Conservation (phyloP, 2,329 filamentous ascomycete genomes). For the Fusarium buxicola region DNA sequence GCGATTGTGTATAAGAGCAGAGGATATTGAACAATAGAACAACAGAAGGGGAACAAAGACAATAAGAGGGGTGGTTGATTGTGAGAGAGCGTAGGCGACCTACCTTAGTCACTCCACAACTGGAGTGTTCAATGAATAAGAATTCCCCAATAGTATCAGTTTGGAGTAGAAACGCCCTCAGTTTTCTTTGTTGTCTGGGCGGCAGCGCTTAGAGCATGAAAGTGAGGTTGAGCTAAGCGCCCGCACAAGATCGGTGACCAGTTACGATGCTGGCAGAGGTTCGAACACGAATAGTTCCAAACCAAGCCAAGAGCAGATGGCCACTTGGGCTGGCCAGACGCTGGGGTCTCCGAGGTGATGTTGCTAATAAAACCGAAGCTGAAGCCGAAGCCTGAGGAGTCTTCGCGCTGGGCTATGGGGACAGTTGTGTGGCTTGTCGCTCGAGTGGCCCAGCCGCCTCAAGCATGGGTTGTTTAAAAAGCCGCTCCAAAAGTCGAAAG, state of each 20-base stretch:
- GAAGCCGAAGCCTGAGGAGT: conserved; percentile 18
- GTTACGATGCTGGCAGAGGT: conserved; percentile 34
- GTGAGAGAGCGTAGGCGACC: conserved; percentile 26
- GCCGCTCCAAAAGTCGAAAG: conserved; percentile 30
- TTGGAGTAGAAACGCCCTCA: conserved; percentile 27
- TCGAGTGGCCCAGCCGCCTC: conserved; percentile 42
- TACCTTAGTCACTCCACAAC: conserved; percentile 43
- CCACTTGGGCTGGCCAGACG: conserved; percentile 5
- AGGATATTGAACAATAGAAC: conserved; percentile 32
- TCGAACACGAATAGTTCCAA: conserved; percentile 30
- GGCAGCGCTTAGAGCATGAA: conserved; percentile 44
- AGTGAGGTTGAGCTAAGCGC: conserved; percentile 39
- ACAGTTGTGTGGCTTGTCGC: conserved; percentile 31
- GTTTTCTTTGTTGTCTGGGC: conserved; percentile 32
- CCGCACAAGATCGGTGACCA: conserved; percentile 38
- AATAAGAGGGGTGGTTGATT: conserved; percentile 43
- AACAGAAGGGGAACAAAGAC: conserved; percentile 36
- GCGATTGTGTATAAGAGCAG: conserved; percentile 27
- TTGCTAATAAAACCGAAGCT: conserved; percentile 17
- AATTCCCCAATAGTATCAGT: conserved; percentile 22
- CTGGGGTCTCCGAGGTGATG: conserved; percentile 15
- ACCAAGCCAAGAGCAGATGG: conserved; percentile 36
- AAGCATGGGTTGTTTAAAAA: conserved; percentile 38
- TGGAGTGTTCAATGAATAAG: conserved; percentile 37
- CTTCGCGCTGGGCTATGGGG: conserved; percentile 27